Evolutionary conservation across 2,329 filamentous ascomycete genomes (phyloP), one percentile per base, ranked within the genome.

Genomic region (Aspergillus pseudoviridinutans): DNA sequence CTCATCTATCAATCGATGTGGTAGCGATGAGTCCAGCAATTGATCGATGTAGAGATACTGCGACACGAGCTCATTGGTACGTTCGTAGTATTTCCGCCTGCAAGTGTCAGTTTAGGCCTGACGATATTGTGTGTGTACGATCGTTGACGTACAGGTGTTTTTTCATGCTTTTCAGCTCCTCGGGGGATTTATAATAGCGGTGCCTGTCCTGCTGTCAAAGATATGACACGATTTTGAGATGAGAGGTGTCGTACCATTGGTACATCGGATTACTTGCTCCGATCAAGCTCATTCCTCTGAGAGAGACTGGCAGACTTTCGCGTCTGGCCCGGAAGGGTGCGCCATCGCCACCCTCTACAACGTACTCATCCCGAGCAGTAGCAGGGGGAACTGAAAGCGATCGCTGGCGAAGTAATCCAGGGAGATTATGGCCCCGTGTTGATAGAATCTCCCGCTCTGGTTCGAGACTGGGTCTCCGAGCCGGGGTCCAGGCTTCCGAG

Each of bases 1-100:
- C 74, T 97, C 92, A 69, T 95, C 92, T 57, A 97, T 86, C 49
- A 97, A 80, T 66, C 93, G 88, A 69, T 96, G 92, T 1, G 92
- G 92, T n/a, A 96, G 84, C 29, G 91, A 92, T 8, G 91, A 96
- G 75, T 96, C 92, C 60, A 97, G 82, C 56, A 97, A 80, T 53
- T 88, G 85, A 75, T 97, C 93, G 66, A 97, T 96, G 72, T 95
- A 97, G 61, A 95, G 81, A 72, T 97, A 97, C 71, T 96, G 89
- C 72, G 94, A 90, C 58, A 97, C 86, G 47, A 97, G 80, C 64
- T 87, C 87, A 76, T 97, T 97, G 70, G 87, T 93, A 47, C 90
- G 86, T 78, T 95, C 88, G 70, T 97, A 96, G 77, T 96, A 97
- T 68, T 87, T 71, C 50, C 92, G 89, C 59, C 85, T 88, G 61